Percentiles rank a stretch among this genome's conserved stretches.
phyloP scores from a whole-genome alignment of 2,329 filamentous ascomycete species.

The Paecilomyces fulvus region DNA sequence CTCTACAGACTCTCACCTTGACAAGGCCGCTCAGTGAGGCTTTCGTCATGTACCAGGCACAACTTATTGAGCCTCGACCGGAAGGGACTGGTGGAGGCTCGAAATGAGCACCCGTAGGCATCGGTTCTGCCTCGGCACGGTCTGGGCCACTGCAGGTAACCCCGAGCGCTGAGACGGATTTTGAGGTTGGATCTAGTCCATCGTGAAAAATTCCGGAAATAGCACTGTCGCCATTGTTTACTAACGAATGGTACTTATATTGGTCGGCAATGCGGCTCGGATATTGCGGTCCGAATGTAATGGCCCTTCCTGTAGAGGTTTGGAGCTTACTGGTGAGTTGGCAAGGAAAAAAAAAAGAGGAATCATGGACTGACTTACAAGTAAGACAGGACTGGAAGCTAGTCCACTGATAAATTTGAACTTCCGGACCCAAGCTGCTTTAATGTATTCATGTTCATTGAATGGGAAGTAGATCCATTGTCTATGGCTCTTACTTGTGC shows the following conservation, averaged over 20 bases:
- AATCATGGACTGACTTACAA: conserved; percentile 7
- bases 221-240: conserved; percentile 4
- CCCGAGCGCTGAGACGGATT: conserved; percentile 3
- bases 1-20: conserved; percentile 8
- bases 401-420: neutral
- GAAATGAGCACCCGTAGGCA: neutral
- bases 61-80: neutral
- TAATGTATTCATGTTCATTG: conserved; percentile 5
- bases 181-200: conserved; percentile 2
- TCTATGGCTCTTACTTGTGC: neutral
- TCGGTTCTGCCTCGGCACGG: neutral
- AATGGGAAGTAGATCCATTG: conserved; percentile 10
- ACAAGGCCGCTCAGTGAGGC: conserved; percentile 5
- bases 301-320: conserved; percentile 8
- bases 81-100: conserved; percentile 2
- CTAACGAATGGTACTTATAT: conserved; percentile 5
- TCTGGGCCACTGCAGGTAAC: conserved; percentile 7
- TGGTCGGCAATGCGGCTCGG: neutral
- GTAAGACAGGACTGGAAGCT: conserved; percentile 1
- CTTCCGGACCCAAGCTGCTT: conserved; percentile 7
- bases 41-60: conserved; percentile 8
- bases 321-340: no score
- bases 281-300: conserved; percentile 7
- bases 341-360: no score
- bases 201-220: conserved; percentile 11